Percentiles rank a stretch among this genome's conserved stretches.
These are phyloP conservation scores for Microascus cirrosus DNA, from an alignment of 2,329 filamentous ascomycete species.

Conservation along the genomic window DNA sequence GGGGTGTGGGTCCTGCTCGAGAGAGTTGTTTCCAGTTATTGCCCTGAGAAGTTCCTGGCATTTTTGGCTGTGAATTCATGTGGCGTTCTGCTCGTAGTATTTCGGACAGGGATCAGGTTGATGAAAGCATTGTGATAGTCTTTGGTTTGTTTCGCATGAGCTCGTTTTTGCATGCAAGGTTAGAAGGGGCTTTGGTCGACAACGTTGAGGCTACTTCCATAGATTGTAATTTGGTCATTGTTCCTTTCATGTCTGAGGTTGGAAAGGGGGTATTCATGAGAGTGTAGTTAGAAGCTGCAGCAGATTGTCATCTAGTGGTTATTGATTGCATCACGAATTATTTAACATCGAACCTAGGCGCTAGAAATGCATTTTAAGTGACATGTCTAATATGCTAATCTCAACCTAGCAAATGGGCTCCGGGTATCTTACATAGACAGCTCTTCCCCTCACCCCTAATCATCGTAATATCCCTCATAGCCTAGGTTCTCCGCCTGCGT, in stretches of 20 bases:
- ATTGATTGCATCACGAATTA: not conserved
- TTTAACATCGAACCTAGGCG: not conserved
- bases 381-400: not conserved
- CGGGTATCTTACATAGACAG: not conserved
- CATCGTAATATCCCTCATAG: constrained; percentile 45
- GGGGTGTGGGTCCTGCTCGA: not conserved
- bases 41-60: not conserved
- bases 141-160: not conserved
- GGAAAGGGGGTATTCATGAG: no score
- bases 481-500: constrained; percentile 48
- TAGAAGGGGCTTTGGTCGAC: no score
- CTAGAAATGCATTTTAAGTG: not conserved
- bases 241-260: no score
- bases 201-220: no score
- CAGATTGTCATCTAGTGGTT: not conserved
- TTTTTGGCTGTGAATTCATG: not conserved
- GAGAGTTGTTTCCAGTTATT: not conserved
- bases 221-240: no score
- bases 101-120: not conserved
- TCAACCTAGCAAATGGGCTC: not conserved
- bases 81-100: not conserved
- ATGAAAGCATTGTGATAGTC: not conserved
- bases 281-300: not conserved
- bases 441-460: constrained; percentile 10
- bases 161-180: no score